Percentiles rank a stretch among this genome's conserved stretches.
These are phyloP conservation scores for Inga laurina DNA, from an alignment of 306 rosid genomes.

Conservation along the genomic window DNA sequence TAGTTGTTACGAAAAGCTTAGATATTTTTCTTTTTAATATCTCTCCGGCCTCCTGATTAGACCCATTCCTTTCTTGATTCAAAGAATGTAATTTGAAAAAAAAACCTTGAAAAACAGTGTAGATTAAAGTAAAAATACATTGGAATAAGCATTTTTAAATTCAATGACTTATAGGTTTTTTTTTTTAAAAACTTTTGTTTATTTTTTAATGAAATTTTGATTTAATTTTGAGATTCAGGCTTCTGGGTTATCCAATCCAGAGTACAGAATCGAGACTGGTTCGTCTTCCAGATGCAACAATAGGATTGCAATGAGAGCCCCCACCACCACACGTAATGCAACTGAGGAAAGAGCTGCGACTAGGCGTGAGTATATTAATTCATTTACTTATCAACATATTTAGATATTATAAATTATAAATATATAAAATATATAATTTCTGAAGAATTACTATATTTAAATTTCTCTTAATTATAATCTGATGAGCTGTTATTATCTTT, in stretches of 20 bases:
- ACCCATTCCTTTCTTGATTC: no score
- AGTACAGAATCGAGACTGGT: conserved; percentile 67
- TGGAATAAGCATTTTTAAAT: not conserved
- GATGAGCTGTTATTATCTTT: conserved; percentile 64
- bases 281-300: conserved; percentile 78
- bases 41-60: not conserved
- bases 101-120: not conserved
- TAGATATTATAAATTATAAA: not conserved
- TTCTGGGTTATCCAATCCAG: conserved; percentile 50
- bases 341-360: conserved; percentile 71
- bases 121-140: not conserved
- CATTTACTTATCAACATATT: not conserved
- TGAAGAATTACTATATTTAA: not conserved
- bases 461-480: not conserved
- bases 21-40: no score
- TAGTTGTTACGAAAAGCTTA: not conserved
- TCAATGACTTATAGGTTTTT: not conserved
- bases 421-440: not conserved
- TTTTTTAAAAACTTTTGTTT: not conserved
- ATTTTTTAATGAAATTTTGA: not conserved
- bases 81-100: not conserved
- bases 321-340: conserved; percentile 37
- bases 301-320: conserved; percentile 68
- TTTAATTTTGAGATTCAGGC: conserved; percentile 41
- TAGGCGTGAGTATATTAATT: conserved; percentile 65